phyloP scores from a whole-genome alignment of 2,329 filamentous ascomycete genomes.

The Nannizzia gypsea region DNA sequence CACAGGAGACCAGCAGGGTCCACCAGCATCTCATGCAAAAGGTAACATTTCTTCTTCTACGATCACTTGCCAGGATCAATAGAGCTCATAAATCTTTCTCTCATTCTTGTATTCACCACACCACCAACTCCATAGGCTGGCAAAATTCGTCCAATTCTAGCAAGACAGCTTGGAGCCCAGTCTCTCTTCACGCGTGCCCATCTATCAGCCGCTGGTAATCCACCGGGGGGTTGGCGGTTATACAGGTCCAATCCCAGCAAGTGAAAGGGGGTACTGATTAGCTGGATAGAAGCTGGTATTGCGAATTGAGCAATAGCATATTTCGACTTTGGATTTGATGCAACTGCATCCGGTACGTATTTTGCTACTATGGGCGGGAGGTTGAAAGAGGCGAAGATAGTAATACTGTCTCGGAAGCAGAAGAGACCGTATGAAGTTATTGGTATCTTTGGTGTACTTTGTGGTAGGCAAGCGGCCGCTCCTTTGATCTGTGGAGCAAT shows the following conservation, averaged over 20 bases:
- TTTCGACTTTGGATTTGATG: slow-evolving; percentile 35
- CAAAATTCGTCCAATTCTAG: slow-evolving; percentile 71
- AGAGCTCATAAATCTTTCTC: slow-evolving; percentile 53
- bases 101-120: slow-evolving; percentile 66
- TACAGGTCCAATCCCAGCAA: slow-evolving; percentile 77
- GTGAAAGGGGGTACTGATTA: slow-evolving; percentile 72
- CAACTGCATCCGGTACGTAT: slow-evolving; percentile 45
- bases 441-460: slow-evolving; percentile 43
- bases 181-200: slow-evolving; percentile 56
- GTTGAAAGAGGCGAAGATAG: slow-evolving; percentile 88
- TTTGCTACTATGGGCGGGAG: slow-evolving; percentile 69
- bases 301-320: slow-evolving; percentile 63
- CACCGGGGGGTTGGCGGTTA: slow-evolving; percentile 47
- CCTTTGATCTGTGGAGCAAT: background rate
- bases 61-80: slow-evolving; percentile 33
- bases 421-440: slow-evolving; percentile 65
- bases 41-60: background rate
- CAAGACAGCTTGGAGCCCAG: slow-evolving; percentile 61
- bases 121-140: slow-evolving; percentile 83
- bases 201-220: slow-evolving; percentile 47
- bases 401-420: slow-evolving; percentile 69
- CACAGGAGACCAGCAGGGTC: background rate
- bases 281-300: slow-evolving; percentile 66
- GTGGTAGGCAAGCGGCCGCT: slow-evolving; percentile 4
- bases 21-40: background rate